A percentile compares a stretch with the other conserved stretches of the same genome.
These are phyloP conservation scores for Penicillium hordei DNA, from an alignment of 2,329 filamentous ascomycete species.

Conservation along the genomic window DNA sequence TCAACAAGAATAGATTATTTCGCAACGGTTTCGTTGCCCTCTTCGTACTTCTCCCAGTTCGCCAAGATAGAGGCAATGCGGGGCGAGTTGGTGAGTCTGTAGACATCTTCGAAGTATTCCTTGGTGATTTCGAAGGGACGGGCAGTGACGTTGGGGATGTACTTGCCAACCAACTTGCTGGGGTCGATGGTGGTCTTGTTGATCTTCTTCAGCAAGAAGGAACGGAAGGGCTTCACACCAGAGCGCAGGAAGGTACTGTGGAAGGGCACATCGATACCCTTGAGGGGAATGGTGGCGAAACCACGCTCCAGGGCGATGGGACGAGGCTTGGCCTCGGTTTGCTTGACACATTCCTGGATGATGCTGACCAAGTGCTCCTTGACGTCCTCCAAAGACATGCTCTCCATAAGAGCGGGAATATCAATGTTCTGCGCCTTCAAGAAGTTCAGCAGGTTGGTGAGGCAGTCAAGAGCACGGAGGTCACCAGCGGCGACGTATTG, in stretches of 20 bases:
- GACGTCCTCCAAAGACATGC: constrained; percentile 82
- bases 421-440: constrained; percentile 97
- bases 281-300: constrained; percentile 93
- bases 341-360: constrained; percentile 81
- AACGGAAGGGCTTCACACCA: constrained; percentile 98
- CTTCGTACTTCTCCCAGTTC: constrained; percentile 76
- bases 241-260: constrained; percentile 97
- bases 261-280: constrained; percentile 98
- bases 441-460: constrained; percentile 84
- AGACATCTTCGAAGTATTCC: constrained; percentile 99
- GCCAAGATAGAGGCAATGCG: constrained; percentile 61
- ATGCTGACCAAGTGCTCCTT: constrained; percentile 88
- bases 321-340: constrained; percentile 82
- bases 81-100: constrained; percentile 80
- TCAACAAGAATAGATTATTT: constrained; percentile 18
- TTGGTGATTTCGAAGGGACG: constrained; percentile 92
- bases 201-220: constrained; percentile 99
- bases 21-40: constrained; percentile 31
- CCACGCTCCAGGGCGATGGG: constrained; percentile 90
- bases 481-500: constrained; percentile 69
- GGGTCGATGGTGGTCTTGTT: constrained; percentile 99
- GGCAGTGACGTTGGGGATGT: constrained; percentile 98
- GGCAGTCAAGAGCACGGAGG: constrained; percentile 63
- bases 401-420: constrained; percentile 87
- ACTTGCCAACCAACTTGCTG: constrained; percentile 94